These are phyloP conservation scores for Fusarium equiseti DNA, from an alignment of 2,329 filamentous ascomycete genomes.

Conservation along the genomic window DNA sequence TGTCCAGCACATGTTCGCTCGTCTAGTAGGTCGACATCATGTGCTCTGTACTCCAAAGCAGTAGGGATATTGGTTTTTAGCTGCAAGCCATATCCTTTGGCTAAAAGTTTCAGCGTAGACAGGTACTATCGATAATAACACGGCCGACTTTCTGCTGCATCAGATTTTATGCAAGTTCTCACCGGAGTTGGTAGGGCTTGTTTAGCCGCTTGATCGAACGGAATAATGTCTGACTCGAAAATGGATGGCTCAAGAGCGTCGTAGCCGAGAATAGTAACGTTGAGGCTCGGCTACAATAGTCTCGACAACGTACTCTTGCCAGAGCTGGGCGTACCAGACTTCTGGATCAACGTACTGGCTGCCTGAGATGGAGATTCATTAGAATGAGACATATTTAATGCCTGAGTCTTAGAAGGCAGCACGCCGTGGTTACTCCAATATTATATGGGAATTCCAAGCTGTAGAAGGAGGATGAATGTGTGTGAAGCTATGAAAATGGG, in stretches of 20 bases:
- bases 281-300: neutral
- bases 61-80: too few relatives aligned
- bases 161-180: neutral
- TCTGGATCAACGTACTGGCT: neutral
- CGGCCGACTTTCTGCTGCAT: neutral
- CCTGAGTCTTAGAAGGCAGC: neutral
- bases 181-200: too few relatives aligned
- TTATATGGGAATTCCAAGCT: neutral
- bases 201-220: neutral
- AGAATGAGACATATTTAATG: neutral
- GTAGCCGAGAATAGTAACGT: rapidly evolving
- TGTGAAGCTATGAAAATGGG: neutral
- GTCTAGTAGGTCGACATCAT: too few relatives aligned
- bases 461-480: neutral
- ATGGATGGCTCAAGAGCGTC: neutral
- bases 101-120: neutral
- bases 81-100: neutral
- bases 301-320: neutral
- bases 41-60: too few relatives aligned
- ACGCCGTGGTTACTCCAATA: rapidly evolving
- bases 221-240: rapidly evolving
- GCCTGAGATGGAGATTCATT: neutral
- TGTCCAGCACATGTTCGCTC: neutral
- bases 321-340: neutral
- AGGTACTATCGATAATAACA: neutral